Evolutionary conservation across 176 grass and related monocot species (phyloP).

Genomic region (Ampelocalamus luodianensis): DNA sequence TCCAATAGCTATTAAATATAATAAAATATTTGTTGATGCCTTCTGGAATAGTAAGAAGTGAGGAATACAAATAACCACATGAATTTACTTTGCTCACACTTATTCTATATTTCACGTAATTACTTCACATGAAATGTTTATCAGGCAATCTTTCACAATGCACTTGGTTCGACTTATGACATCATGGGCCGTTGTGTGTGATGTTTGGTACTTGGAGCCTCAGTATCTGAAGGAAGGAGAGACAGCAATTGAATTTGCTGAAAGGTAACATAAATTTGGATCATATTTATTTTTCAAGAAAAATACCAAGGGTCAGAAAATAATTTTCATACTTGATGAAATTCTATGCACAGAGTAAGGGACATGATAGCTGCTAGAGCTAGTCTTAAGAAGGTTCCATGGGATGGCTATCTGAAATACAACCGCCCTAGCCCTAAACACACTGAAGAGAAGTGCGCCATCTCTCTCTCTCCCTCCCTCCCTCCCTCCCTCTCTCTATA

Average conservation of each 20-base stretch:
- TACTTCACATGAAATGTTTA: slow-evolving; percentile 26
- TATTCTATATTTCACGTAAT: slow-evolving; percentile 35
- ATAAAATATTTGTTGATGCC: slow-evolving; percentile 99
- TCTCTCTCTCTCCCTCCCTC: neutral
- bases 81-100: slow-evolving; percentile 15
- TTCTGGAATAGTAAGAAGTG: slow-evolving; percentile 99
- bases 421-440: slow-evolving; percentile 96
- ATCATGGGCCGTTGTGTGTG: slow-evolving; percentile 99
- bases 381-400: slow-evolving; percentile 95
- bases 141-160: slow-evolving; percentile 95
- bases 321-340: slow-evolving; percentile 29
- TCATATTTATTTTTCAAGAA: neutral
- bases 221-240: slow-evolving; percentile 81
- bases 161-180: slow-evolving; percentile 88
- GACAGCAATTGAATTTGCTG: slow-evolving; percentile 91
- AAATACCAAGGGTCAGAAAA: neutral
- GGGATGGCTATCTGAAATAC: slow-evolving; percentile 99
- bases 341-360: slow-evolving; percentile 71
- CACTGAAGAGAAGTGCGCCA: slow-evolving; percentile 83
- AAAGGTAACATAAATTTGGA: slow-evolving; percentile 64
- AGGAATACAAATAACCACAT: slow-evolving; percentile 40
- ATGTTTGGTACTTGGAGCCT: slow-evolving; percentile 99
- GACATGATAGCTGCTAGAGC: slow-evolving; percentile 97
- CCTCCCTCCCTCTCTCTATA: neutral
- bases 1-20: slow-evolving; percentile 98